These are phyloP conservation scores for Hsuehochloa calcarea DNA, from an alignment of 176 grass and related monocot genomes.

Conservation along the genomic window DNA sequence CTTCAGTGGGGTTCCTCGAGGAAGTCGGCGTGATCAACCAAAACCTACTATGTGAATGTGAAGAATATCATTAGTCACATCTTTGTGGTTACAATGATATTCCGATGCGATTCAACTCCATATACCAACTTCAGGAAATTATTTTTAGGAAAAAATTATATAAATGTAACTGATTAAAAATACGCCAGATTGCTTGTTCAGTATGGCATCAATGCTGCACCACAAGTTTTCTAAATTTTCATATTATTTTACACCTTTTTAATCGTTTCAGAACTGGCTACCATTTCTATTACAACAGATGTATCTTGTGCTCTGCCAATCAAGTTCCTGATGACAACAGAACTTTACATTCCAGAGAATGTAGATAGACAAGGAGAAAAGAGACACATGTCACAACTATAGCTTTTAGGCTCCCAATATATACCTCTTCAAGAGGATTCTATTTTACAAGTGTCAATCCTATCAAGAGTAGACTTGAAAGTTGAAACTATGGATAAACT, in stretches of 20 bases:
- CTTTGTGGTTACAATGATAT: neutral
- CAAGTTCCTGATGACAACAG: neutral
- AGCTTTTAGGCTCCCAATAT: neutral
- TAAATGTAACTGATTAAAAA: neutral
- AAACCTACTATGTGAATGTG: slow-evolving; percentile 43
- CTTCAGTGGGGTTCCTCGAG: slow-evolving; percentile 71
- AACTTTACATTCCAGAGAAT: neutral
- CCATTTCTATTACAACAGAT: neutral
- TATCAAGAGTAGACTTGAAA: neutral
- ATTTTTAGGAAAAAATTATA: neutral
- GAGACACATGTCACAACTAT: neutral
- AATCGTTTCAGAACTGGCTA: neutral
- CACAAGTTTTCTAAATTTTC: neutral
- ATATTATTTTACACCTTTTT: neutral
- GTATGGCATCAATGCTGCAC: neutral
- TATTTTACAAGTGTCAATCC: neutral
- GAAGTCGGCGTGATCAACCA: slow-evolving; percentile 77
- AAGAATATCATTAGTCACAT: slow-evolving; percentile 14
- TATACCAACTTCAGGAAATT: neutral
- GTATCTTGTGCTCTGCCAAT: neutral
- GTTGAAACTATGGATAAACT: slow-evolving; percentile 7
- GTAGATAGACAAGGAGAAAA: neutral
- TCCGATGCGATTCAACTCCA: neutral
- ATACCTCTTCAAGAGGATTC: neutral
- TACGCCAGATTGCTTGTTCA: neutral